Evolutionary conservation across 371 early-diverging fungal species (phyloP), one percentile per base, ranked within the genome.

Genomic region (Nematocida ausubeli): DNA sequence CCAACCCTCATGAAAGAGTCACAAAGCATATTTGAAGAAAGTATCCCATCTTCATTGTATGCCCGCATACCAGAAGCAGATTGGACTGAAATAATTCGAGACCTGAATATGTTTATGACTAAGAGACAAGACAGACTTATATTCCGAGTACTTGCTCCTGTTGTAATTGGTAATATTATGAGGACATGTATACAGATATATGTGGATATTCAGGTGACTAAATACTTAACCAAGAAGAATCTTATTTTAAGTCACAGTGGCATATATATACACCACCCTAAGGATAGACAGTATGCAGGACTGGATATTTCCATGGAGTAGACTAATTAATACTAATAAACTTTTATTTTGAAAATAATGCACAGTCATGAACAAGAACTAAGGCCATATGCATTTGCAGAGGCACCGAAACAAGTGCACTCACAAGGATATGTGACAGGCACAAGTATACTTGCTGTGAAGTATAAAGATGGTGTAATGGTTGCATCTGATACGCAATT

Each of bases 401-500:
- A 75, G 6, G 34, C 4, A 9, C 40, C 50, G 28, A 32, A 26
- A 7, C 16, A 32, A 26, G 71, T 32, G 42, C 60, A 75, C 6
- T 26, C 26, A 28, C 37, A 64, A 26, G 12, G 67, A n/a, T 75
- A 65, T 56, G 50, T 66, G 4, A 32, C 66, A 28, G 78, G 78
- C 3, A 75, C 78, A 16, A 75, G 44, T 32, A 79, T 80, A 26
- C 52, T 80, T 50, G 81, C 75, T 2, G n/a, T 80, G 24, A 70
- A 71, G 40, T 80, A 71, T 40, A 55, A 47, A 32, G 63, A 72
- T 16, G 81, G 81, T 12, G 40, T 80, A 34, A 71, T 80, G 58
- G 26, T 80, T 7, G 70, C 81, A 19, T 62, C 81, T 63, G 81
- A 80, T 47, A 80, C 73, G 22, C 73, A 70, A 54, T 44, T 62